These are phyloP conservation scores for Claviceps humidiphila DNA, from an alignment of 2,329 filamentous ascomycete genomes.

Conservation along the genomic window DNA sequence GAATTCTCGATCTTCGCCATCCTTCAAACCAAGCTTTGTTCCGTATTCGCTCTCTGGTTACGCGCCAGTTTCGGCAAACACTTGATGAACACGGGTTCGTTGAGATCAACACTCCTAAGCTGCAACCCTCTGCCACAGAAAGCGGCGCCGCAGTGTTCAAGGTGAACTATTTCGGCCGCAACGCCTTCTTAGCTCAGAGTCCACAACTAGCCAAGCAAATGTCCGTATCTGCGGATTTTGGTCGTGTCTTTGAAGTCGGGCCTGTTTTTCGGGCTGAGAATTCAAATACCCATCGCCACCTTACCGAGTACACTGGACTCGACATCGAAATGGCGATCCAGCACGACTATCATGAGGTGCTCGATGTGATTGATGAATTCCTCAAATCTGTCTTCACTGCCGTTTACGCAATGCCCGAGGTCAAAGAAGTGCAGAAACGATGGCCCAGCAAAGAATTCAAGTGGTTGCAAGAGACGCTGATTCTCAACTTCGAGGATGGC, in stretches of 20 bases:
- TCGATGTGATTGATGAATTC: constrained; percentile 63
- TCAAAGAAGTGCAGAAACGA: constrained; percentile 67
- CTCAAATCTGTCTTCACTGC: constrained; percentile 57
- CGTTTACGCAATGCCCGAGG: constrained; percentile 43
- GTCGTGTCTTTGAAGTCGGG: constrained; percentile 64
- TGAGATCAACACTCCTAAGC: constrained; percentile 87
- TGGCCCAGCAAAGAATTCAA: constrained; percentile 80
- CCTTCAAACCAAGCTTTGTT: constrained; percentile 78
- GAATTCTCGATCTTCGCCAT: constrained; percentile 76
- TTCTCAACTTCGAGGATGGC: constrained; percentile 68
- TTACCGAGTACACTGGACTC: constrained; percentile 88
- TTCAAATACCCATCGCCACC: constrained; percentile 85
- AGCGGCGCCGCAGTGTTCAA: constrained; percentile 86
- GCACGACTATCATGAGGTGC: constrained; percentile 78
- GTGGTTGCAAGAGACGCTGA: constrained; percentile 73
- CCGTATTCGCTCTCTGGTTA: constrained; percentile 69
- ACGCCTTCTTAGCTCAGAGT: constrained; percentile 80
- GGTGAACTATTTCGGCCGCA: constrained; percentile 79
- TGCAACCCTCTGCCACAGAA: constrained; percentile 82
- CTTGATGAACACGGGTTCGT: constrained; percentile 69
- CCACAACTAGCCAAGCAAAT: constrained; percentile 90
- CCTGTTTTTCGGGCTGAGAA: constrained; percentile 84
- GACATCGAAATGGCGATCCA: constrained; percentile 90
- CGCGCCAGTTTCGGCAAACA: constrained; percentile 64
- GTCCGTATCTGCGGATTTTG: constrained; percentile 80